Base-by-base conservation (phyloP, 2,329 filamentous ascomycete genomes). In the Gaeumannomyces sp. region DNA sequence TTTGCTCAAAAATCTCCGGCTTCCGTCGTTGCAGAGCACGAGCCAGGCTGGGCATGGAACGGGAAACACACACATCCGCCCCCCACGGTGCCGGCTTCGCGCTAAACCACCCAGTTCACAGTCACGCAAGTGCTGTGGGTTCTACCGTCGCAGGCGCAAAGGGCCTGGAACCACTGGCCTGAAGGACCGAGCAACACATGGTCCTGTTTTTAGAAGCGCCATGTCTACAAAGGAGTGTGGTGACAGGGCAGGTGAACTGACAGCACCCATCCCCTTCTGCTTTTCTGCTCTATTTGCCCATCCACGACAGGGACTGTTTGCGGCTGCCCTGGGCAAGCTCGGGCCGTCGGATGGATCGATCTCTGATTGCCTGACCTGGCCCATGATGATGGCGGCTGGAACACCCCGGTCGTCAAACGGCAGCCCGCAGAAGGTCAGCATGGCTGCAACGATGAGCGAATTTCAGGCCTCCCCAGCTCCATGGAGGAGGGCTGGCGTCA, bases 321-420 rank as follows among this genome's bases (percentile, higher is more conserved):
- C 10, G n/a, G 8, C 38, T 19, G 38, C 45, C 45, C 45, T 25
- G 60, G 25, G 22, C 19, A 56, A 53, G 60, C 60, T 53, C 35
- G 60, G 60, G 16, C 38, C 60, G 45, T 53, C n/a, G 45, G n/a
- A 62, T 62, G 60, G 27, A 62, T 62, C 60, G 60, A 62, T 62
- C 60, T 62, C n/a, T 53, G 60, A 62, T 62, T 62, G 60, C 60
- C 50, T 62, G 25, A 25, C 35, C 50, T 62, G 60, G 35, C 60
- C 28, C 25, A 29, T 28, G 4, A 53, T 50, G 38, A 62, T 53
- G 45, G 45, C 19, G 45, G 45, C 22, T 53, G 45, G 45, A 25
- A n/a, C 45, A n/a, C 45, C 45, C 45, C 45, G 45, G 45, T 53
- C 22, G 22, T 11, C 45, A 53, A 53, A 53, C 45, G 45, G 45